phyloP scores from a whole-genome alignment of 2,329 filamentous ascomycete genomes.

The Alternaria viburni region DNA sequence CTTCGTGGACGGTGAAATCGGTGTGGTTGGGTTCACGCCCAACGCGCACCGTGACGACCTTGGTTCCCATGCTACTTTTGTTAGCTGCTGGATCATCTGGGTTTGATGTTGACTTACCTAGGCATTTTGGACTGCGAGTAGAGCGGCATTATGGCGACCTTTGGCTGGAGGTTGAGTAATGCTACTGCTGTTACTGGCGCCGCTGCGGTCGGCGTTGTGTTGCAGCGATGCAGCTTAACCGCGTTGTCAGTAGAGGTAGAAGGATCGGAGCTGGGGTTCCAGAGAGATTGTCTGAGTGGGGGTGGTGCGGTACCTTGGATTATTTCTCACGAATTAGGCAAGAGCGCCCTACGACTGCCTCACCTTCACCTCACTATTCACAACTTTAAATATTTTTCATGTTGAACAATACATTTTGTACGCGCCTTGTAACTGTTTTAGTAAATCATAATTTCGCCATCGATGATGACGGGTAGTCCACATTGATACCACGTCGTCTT shows the following conservation, averaged over 20 bases:
- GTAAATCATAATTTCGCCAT: too few species aligned
- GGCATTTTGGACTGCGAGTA: not conserved
- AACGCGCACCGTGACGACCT: not conserved
- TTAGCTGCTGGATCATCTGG: not conserved
- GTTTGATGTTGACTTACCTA: not conserved
- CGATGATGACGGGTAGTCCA: too few species aligned
- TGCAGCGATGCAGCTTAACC: not conserved
- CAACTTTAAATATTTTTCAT: not conserved
- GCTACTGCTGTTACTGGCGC: not conserved
- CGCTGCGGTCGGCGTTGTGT: not conserved
- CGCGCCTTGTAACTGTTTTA: not conserved
- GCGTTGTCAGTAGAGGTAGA: not conserved
- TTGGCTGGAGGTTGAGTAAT: not conserved
- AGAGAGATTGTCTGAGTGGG: not conserved
- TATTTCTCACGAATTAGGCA: not conserved
- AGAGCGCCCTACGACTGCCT: not conserved
- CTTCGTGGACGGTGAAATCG: conserved; percentile 8
- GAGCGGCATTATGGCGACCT: not conserved
- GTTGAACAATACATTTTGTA: not conserved
- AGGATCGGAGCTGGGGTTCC: not conserved
- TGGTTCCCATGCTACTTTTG: not conserved
- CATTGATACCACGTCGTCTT: too few species aligned
- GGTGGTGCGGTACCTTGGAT: not conserved
- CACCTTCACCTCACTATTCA: not conserved
- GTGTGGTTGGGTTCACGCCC: not conserved